These are phyloP conservation scores for Phoenix dactylifera DNA, from an alignment of 176 grass and related monocot species.

Conservation along the genomic window DNA sequence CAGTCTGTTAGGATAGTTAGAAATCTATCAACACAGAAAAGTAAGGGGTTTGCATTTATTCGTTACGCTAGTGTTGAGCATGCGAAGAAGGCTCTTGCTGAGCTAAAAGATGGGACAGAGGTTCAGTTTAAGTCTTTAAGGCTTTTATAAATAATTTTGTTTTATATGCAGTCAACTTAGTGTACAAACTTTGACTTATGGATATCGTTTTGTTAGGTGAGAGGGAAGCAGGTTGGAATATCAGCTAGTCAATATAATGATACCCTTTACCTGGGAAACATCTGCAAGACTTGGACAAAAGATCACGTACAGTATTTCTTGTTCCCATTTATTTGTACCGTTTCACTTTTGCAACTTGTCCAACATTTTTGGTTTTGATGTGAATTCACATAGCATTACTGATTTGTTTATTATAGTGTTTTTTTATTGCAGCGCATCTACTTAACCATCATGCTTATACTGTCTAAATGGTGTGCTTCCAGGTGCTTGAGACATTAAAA, in stretches of 20 bases:
- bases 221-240: constrained; percentile 54
- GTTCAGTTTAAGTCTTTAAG: constrained; percentile 29
- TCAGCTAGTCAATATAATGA: constrained; percentile 45
- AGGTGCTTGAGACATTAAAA: constrained; percentile 55
- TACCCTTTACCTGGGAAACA: constrained; percentile 62
- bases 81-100: constrained; percentile 55
- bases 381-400: too few relatives aligned
- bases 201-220: constrained; percentile 54
- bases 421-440: too few relatives aligned
- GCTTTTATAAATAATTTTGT: constrained; percentile 5
- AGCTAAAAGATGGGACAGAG: constrained; percentile 72
- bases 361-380: too few relatives aligned
- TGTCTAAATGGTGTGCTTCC: constrained; percentile 8
- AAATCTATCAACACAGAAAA: constrained; percentile 32
- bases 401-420: too few relatives aligned
- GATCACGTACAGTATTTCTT: constrained; percentile 43
- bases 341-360: too few relatives aligned
- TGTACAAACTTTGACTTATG: constrained; percentile 13
- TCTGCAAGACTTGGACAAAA: constrained; percentile 77
- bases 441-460: not conserved
- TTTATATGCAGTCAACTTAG: constrained; percentile 15
- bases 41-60: constrained; percentile 52
- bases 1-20: constrained; percentile 51
- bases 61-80: constrained; percentile 43
- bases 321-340: too few relatives aligned